Base-by-base conservation (phyloP, 1,139 yeast species). In the Lodderomyces metapsilosis region DNA sequence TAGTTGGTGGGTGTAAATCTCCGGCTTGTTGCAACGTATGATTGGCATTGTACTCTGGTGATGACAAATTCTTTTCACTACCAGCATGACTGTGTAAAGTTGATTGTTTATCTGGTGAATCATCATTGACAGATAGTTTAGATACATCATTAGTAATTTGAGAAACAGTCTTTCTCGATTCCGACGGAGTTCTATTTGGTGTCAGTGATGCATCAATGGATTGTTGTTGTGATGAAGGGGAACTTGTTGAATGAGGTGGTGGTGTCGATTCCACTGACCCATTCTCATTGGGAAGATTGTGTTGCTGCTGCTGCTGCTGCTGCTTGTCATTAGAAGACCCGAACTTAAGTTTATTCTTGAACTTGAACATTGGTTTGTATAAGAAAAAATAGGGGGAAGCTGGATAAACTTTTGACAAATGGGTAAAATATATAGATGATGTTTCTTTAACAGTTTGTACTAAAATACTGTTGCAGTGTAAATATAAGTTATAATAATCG, bases 271-370 rank as follows among this genome's bases (percentile, higher is more conserved):
- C 37, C 43, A 18, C 34, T 32, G 43, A 20, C 4, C 16, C 38
- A 22, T 40, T 18, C 20, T 34, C 36, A n/a, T n/a, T n/a, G n/a
- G n/a, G n/a, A n/a, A n/a, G n/a, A n/a, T n/a, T n/a, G n/a, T 27
- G 62, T 44, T 25, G 30, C 15, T n/a, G 30, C 15, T 25, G 30
- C 15, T 37, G 50, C 38, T 25, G 61, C 44, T 25, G 30, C 15
- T 25, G 30, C 15, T 45, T 58, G 15, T 48, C 40, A 33, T 36
- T 37, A 12, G 68, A 57, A 8, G 71, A 56, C 17, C 76, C 71
- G 51, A 72, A 70, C 57, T 69, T 71, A 57, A 72, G 68, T 55
- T 72, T 72, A 52, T 71, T 72, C 51, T 71, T 72, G 55, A 72
- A 68, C 53, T 69, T 71, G 38, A 70, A 59, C 76, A 71, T 71